These are phyloP conservation scores for Sphagnum contortum DNA, from an alignment of 225 moss, liverwort and hornwort genomes.

Conservation along the genomic window DNA sequence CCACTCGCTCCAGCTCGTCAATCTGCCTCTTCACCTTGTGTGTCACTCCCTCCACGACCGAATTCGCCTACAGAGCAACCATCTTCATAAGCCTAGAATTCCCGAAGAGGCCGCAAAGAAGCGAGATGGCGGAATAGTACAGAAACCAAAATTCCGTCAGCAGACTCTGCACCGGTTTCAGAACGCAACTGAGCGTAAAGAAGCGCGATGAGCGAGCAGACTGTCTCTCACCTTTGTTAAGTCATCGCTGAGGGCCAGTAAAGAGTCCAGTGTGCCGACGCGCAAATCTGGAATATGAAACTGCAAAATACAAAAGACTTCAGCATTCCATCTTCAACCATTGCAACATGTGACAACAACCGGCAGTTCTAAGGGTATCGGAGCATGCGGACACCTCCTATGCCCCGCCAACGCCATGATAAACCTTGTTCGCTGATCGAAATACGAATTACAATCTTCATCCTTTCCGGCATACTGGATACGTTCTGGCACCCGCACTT, in stretches of 20 bases:
- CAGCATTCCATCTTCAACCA: background rate
- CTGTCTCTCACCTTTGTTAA: slow-evolving; percentile 50
- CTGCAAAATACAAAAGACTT: slow-evolving; percentile 16
- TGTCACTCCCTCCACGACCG: slow-evolving; percentile 68
- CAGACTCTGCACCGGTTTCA: background rate
- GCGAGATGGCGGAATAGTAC: background rate
- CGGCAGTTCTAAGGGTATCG: background rate
- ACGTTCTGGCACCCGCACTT: too few relatives aligned
- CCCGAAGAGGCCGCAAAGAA: background rate
- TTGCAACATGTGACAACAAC: background rate
- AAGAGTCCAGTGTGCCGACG: slow-evolving; percentile 85
- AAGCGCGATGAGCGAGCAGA: background rate
- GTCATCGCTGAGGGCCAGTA: slow-evolving; percentile 91
- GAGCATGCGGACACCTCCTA: too few relatives aligned
- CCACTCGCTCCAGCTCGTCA: slow-evolving; percentile 39
- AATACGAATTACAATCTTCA: too few relatives aligned
- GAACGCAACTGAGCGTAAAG: background rate
- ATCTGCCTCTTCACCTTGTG: slow-evolving; percentile 20
- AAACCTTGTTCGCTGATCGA: too few relatives aligned
- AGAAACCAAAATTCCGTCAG: background rate
- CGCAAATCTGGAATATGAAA: slow-evolving; percentile 94
- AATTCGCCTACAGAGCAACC: slow-evolving; percentile 46
- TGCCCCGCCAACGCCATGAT: too few relatives aligned
- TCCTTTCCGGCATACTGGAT: too few relatives aligned
- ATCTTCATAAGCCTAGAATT: background rate